Evolutionary conservation across 2,329 filamentous ascomycete species (phyloP).

Genomic region (Exophiala sideris): DNA sequence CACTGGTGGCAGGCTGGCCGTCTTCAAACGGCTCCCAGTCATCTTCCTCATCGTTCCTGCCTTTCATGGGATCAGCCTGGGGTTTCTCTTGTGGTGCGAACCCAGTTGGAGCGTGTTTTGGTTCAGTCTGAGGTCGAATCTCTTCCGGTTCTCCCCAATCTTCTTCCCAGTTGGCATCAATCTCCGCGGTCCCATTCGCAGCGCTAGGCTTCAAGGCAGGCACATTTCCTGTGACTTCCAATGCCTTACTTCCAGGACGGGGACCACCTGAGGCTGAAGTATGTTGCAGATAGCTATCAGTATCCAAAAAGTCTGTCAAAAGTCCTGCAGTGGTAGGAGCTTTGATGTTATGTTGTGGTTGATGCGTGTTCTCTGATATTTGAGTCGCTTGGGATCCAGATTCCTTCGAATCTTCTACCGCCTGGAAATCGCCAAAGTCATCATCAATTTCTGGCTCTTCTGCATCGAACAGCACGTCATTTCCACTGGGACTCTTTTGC

Average conservation of each 20-base stretch:
- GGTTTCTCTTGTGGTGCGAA: not conserved
- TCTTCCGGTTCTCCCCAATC: conserved; percentile 47
- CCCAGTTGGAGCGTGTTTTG: not conserved
- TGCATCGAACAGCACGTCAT: conserved; percentile 65
- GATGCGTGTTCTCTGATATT: not conserved
- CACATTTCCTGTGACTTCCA: too few species aligned
- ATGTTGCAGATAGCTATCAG: not conserved
- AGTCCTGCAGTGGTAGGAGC: too few species aligned
- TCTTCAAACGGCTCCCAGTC: conserved; percentile 56
- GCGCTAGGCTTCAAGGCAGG: not conserved
- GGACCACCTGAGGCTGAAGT: too few species aligned
- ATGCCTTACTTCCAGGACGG: too few species aligned
- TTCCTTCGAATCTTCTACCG: conserved; percentile 36
- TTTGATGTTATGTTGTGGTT: not conserved
- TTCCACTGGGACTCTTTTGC: conserved; percentile 20
- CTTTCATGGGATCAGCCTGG: not conserved
- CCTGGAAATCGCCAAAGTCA: conserved; percentile 66
- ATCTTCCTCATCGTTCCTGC: conserved; percentile 33
- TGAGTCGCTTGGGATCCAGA: not conserved
- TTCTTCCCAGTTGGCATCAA: conserved; percentile 31
- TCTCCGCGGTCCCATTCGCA: conserved; percentile 46
- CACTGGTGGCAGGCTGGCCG: conserved; percentile 11
- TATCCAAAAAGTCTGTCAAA: conserved; percentile 2
- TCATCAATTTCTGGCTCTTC: conserved; percentile 48
- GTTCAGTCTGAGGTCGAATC: not conserved